phyloP scores from a whole-genome alignment of 1,284 basidiomycete genomes.

The Schizophyllum amplum region DNA sequence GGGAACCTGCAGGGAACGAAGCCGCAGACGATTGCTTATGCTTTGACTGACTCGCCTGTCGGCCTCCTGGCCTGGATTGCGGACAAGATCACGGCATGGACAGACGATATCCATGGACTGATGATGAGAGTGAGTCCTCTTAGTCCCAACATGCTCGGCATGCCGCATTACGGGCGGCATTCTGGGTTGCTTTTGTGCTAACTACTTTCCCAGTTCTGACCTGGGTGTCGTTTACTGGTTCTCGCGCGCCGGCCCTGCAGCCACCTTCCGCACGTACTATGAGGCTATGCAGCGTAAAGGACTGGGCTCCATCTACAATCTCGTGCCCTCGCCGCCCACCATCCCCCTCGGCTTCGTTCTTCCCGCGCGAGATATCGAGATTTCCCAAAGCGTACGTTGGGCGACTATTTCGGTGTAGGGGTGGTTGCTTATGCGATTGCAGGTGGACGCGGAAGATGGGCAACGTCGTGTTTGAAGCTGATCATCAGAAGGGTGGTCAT shows the following conservation, averaged over 20 bases:
- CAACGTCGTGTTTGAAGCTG: too few species aligned
- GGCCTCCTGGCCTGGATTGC: conserved; percentile 55
- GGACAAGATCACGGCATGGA: conserved; percentile 47
- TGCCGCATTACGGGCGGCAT: conserved; percentile 1
- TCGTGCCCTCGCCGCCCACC: conserved; percentile 12
- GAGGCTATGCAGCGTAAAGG: conserved; percentile 20
- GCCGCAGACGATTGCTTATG: conserved; percentile 53
- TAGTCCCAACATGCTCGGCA: conserved; percentile 39
- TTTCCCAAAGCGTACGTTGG: conserved; percentile 27
- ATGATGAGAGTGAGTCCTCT: conserved; percentile 24
- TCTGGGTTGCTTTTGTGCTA: conserved; percentile 10
- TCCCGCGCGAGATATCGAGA: conserved; percentile 34
- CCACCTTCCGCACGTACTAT: conserved; percentile 48
- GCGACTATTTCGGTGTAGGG: too few species aligned
- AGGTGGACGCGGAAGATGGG: conserved; percentile 9
- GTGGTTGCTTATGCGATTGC: too few species aligned
- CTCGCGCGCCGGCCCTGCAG: conserved; percentile 45
- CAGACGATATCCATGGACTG: conserved; percentile 24
- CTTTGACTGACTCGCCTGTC: conserved; percentile 47
- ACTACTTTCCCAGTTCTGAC: conserved; percentile 33
- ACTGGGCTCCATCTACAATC: conserved; percentile 1
- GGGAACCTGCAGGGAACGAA: conserved; percentile 29
- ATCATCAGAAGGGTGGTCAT: too few species aligned
- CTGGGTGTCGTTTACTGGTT: conserved; percentile 56
- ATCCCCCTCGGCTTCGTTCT: conserved; percentile 41